Evolutionary conservation across 352 stramenopile species (phyloP).

Genomic region (Pythium periplocum): DNA sequence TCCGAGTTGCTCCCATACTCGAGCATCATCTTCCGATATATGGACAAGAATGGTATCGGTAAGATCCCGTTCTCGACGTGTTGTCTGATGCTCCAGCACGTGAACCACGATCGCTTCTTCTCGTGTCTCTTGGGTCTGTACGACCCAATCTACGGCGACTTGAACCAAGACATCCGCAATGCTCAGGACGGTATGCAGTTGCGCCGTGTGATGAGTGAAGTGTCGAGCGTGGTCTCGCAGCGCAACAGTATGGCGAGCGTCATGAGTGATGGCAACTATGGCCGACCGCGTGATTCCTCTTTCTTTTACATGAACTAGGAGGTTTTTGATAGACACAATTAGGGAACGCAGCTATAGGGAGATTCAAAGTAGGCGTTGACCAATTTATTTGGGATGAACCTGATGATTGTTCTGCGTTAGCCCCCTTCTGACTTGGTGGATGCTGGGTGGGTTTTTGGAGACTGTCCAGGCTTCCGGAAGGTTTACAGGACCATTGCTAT

Average conservation of each 20-base stretch:
- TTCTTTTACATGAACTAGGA: conserved; percentile 62
- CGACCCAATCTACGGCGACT: conserved; percentile 62
- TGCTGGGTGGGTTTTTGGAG: no score
- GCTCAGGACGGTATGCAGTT: conserved; percentile 58
- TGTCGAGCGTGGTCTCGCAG: conserved; percentile 58
- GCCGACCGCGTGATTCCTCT: conserved; percentile 59
- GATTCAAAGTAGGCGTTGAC: no score
- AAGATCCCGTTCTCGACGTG: conserved; percentile 79
- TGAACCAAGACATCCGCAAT: conserved; percentile 75
- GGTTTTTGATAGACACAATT: no score
- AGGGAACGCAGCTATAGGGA: no score
- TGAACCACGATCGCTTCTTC: conserved; percentile 87
- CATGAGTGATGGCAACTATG: conserved; percentile 24
- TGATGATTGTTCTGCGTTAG: no score
- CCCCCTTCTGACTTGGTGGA: no score
- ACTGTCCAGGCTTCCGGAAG: no score
- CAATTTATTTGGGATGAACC: no score
- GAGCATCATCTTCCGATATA: conserved; percentile 83
- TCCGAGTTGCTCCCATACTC: conserved; percentile 74
- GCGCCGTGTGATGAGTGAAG: conserved; percentile 65
- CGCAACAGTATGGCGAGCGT: conserved; percentile 43
- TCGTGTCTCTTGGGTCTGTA: conserved; percentile 80
- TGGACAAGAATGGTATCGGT: conserved; percentile 83
- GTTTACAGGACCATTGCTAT: no score
- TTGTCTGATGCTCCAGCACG: conserved; percentile 84